A percentile compares a stretch with the other conserved stretches of the same genome.
Conservation (phyloP, 352 stramenopile genomes). For the Phytophthora constricta region DNA sequence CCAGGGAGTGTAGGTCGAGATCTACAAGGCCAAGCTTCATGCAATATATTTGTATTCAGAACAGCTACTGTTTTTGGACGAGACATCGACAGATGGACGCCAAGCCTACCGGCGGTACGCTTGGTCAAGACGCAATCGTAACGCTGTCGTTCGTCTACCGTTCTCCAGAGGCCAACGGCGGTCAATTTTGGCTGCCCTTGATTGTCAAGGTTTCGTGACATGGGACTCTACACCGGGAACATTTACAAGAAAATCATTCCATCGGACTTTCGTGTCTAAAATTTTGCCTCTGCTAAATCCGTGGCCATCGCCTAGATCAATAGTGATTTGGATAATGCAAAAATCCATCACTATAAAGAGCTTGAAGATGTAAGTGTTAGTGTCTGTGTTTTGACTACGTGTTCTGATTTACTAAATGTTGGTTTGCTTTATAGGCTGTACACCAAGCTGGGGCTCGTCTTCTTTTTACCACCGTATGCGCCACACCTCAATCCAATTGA, state of each 20-base stretch:
- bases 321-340: not conserved
- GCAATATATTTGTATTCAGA: not conserved
- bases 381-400: not conserved
- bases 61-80: not conserved
- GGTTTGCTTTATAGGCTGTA: not conserved
- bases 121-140: not conserved
- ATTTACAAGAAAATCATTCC: not conserved
- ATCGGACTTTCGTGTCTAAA: not conserved
- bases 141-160: not conserved
- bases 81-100: not conserved
- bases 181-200: not conserved
- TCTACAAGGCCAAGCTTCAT: not conserved
- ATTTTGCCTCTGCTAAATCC: not conserved
- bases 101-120: not conserved
- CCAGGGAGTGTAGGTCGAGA: not conserved
- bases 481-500: slow-evolving; percentile 22
- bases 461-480: slow-evolving; percentile 14
- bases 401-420: not conserved
- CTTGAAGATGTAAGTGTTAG: not conserved
- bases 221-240: not conserved
- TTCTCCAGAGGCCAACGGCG: not conserved
- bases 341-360: not conserved
- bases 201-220: not conserved
- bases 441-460: not conserved
- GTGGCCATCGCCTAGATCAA: not conserved